Conservation (phyloP, 192 early-diverging fungal genomes). For the Umbelopsis sp. region DNA sequence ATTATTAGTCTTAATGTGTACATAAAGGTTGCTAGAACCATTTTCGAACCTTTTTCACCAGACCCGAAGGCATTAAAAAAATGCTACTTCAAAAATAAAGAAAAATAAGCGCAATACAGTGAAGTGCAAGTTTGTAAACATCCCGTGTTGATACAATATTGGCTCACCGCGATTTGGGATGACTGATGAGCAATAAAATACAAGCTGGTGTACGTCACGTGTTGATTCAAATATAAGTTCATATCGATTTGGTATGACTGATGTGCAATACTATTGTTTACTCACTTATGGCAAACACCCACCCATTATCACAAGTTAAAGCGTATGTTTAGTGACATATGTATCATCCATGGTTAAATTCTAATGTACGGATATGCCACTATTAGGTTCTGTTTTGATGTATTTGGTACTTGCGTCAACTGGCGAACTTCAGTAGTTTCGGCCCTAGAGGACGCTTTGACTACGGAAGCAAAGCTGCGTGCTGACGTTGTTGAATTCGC, state of each 20-base stretch:
- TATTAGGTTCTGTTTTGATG: constrained; percentile 10
- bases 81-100: not conserved
- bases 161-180: not conserved
- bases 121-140: not conserved
- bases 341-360: not conserved
- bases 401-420: not conserved
- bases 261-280: not conserved
- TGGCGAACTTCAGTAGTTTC: not conserved
- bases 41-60: not conserved
- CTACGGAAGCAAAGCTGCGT: not conserved
- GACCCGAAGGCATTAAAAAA: constrained; percentile 9
- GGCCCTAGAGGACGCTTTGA: not conserved
- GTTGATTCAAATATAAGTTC: not conserved
- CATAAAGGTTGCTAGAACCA: constrained; percentile 20
- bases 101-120: not conserved
- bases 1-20: constrained; percentile 14
- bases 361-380: not conserved
- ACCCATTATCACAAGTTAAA: not conserved
- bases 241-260: not conserved
- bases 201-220: not conserved
- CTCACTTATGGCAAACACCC: not conserved
- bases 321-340: not conserved
- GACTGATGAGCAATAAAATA: not conserved
- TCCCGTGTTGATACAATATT: not conserved
- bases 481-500: not conserved